Evolutionary conservation across 2,329 filamentous ascomycete genomes (phyloP).

Genomic region (Pseudopithomyces chartarum): DNA sequence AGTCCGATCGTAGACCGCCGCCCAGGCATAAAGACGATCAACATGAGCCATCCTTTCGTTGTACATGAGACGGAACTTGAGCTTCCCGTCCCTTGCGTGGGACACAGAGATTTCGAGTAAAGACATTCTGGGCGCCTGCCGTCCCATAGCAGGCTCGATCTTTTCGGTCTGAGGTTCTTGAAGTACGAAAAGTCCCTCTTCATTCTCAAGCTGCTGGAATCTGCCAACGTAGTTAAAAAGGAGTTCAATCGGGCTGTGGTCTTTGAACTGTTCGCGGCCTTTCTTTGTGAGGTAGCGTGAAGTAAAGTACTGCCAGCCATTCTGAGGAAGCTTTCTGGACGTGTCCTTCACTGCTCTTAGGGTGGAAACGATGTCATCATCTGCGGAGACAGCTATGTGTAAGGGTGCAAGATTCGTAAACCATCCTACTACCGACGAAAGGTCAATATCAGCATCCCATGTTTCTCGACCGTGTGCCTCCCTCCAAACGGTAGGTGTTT

Average conservation of each 20-base stretch:
- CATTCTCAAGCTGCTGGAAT: conserved; percentile 52
- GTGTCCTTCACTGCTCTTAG: conserved; percentile 50
- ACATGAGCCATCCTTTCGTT: conserved; percentile 21
- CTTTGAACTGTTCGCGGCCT: conserved; percentile 24
- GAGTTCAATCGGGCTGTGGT: conserved; percentile 59
- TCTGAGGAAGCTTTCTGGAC: conserved; percentile 48
- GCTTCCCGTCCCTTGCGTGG: conserved; percentile 4
- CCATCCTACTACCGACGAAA: conserved; percentile 30
- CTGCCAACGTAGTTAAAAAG: conserved; percentile 60
- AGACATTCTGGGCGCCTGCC: conserved; percentile 5
- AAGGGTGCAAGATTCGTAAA: conserved; percentile 25
- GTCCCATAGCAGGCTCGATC: background rate
- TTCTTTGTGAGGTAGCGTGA: conserved; percentile 18
- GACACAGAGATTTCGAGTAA: conserved; percentile 15
- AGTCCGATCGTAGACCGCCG: conserved; percentile 4
- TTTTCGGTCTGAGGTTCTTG: background rate
- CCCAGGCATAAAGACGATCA: conserved; percentile 20
- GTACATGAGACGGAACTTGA: conserved; percentile 17
- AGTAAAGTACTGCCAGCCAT: conserved; percentile 54
- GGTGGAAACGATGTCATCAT: conserved; percentile 46
- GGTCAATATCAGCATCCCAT: conserved; percentile 33
- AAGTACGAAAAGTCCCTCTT: conserved; percentile 52
- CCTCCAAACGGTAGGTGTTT: conserved; percentile 44
- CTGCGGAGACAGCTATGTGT: conserved; percentile 42
- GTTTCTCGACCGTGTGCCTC: conserved; percentile 31